These are phyloP conservation scores for Misopates orontium DNA, from an alignment of 257 asterid genomes.

Conservation along the genomic window DNA sequence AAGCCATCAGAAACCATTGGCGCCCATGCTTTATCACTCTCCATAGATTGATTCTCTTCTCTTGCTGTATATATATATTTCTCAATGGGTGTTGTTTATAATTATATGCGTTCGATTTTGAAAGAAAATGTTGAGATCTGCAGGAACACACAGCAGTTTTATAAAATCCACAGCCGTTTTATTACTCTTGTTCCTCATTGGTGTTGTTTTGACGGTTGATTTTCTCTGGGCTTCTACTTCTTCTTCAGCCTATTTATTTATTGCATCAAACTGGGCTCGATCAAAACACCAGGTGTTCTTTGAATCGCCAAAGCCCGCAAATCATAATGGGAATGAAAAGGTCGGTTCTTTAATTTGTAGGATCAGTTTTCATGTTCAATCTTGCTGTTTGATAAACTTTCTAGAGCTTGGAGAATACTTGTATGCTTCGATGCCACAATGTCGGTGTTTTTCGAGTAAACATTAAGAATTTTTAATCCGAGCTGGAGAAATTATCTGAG, in stretches of 20 bases:
- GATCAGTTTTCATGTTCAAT: neutral
- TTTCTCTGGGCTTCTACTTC: conserved; percentile 50
- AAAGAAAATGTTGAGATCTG: conserved; percentile 36
- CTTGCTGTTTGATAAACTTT: neutral
- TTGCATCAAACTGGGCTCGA: conserved; percentile 40
- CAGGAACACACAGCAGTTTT: conserved; percentile 40
- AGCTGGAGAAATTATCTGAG: too few species aligned
- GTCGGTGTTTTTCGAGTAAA: too few species aligned
- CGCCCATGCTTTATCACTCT: conserved; percentile 42
- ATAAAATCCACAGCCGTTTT: conserved; percentile 46
- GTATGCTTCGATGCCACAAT: too few species aligned
- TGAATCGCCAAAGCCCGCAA: conserved; percentile 29
- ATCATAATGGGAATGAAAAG: conserved; percentile 24
- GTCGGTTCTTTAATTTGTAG: conserved; percentile 29
- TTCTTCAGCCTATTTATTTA: conserved; percentile 37
- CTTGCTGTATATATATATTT: neutral
- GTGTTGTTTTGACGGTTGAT: conserved; percentile 44
- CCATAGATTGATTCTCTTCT: neutral
- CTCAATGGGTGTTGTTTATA: conserved; percentile 24
- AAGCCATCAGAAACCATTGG: conserved; percentile 49
- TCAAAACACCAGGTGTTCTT: conserved; percentile 27
- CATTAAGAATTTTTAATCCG: too few species aligned
- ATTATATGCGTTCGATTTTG: neutral
- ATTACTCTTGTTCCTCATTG: conserved; percentile 42
- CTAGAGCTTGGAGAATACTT: too few species aligned